Evolutionary conservation across 495 filamentous ascomycete species (phyloP), one percentile per base, ranked within the genome.

Genomic region (Xylaria longipes): DNA sequence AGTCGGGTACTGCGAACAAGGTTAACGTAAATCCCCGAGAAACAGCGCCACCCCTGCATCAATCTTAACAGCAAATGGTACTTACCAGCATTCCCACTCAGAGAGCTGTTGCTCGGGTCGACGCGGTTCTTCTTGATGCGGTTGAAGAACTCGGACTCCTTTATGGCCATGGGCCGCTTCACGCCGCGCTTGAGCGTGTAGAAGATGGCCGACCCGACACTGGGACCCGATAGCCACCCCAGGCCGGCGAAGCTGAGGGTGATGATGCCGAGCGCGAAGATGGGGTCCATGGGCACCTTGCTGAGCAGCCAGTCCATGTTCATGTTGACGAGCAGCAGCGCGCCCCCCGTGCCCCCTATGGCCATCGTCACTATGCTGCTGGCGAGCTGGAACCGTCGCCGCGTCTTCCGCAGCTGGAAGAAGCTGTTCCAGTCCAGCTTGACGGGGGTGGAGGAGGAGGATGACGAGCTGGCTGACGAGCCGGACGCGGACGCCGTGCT

Each of bases 71-170:
- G 9, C 25, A 39, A 12, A n/a, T 50, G 20, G 2, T 14, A 73
- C 84, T 67, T 66, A 95, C 91, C 87, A 43, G 87, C 86, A 78
- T 89, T 89, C 31, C 81, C 81, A 69, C 84, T 83, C 66, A 86
- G 82, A 46, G 84, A 87, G 68, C 80, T 81, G 31, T 83, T 82
- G 41, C 81, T 86, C 4, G 96, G 96, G 80, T 98, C 97, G 71
- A 97, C 96, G 17, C 96, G 90, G 80, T 93, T 91, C 81, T 90
- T 91, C 81, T 93, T 94, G 79, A 99, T 94, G 65, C 95, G 87
- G 65, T 88, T 86, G 80, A 93, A 97, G 86, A 99, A 97, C 76
- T 94, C 91, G 73, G 90, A 91, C 83, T 99, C 96, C 86, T 97
- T 97, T 74, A 87, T 79, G 1, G 84, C 86, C 82, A 98, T 92